Evolutionary conservation across 2,329 filamentous ascomycete genomes (phyloP).

Genomic region (Penicillium sp.): DNA sequence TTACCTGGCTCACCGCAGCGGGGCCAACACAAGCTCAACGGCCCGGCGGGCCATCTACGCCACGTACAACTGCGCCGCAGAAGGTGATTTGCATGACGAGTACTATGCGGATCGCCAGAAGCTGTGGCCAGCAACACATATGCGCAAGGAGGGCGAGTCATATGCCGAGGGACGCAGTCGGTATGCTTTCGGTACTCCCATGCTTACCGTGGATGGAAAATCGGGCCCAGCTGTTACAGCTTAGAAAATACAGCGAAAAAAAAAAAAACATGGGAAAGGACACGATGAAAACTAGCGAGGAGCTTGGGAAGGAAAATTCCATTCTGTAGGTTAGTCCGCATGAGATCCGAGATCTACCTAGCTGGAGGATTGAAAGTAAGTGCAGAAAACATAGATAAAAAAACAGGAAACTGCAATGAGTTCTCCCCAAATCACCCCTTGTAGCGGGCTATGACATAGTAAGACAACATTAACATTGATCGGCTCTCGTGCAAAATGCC

Average conservation of each 20-base stretch:
- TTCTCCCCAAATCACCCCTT: too few species aligned
- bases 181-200: constrained; percentile 43
- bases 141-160: constrained; percentile 34
- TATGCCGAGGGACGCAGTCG: constrained; percentile 38
- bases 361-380: too few species aligned
- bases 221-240: constrained; percentile 3
- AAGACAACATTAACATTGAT: background rate
- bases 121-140: constrained; percentile 46
- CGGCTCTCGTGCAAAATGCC: too few species aligned
- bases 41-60: constrained; percentile 46
- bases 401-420: too few species aligned
- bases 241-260: background rate
- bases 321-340: background rate
- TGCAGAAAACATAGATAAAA: too few species aligned
- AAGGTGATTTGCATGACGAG: constrained; percentile 46
- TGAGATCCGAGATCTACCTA: too few species aligned
- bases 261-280: background rate
- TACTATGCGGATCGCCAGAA: constrained; percentile 46
- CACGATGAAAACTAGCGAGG: background rate
- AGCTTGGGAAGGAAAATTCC: background rate
- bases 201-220: constrained; percentile 38
- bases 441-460: background rate
- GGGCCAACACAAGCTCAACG: constrained; percentile 36
- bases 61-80: constrained; percentile 44
- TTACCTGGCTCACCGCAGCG: constrained; percentile 44